A percentile compares a stretch with the other conserved stretches of the same genome.
Evolutionary conservation across 805 yeast genomes (phyloP).

Genomic region (Saccharomycopsis schoenii): DNA sequence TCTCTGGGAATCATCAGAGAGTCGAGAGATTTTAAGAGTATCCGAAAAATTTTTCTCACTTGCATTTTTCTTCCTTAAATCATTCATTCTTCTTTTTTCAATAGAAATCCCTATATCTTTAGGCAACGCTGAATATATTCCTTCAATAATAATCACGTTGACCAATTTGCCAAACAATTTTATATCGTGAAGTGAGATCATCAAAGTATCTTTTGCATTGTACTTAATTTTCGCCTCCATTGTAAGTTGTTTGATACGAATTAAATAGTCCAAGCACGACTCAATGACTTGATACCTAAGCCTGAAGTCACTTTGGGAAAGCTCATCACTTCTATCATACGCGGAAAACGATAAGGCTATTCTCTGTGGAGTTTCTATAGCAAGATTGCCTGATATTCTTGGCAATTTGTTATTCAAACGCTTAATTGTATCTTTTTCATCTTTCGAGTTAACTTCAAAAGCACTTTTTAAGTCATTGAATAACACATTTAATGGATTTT

Average conservation of each 20-base stretch:
- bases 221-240: slow-evolving; percentile 20
- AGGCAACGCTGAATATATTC: slow-evolving; percentile 57
- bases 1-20: background rate
- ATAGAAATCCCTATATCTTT: slow-evolving; percentile 53
- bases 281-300: slow-evolving; percentile 26
- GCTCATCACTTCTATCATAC: background rate
- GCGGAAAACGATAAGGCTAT: background rate
- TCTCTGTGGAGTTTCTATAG: background rate
- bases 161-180: slow-evolving; percentile 57
- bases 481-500: slow-evolving; percentile 26
- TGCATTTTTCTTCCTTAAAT: slow-evolving; percentile 27
- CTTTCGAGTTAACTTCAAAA: background rate
- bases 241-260: slow-evolving; percentile 32
- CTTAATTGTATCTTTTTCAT: background rate
- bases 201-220: slow-evolving; percentile 31
- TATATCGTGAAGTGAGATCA: slow-evolving; percentile 80
- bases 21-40: background rate
- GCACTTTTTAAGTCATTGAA: slow-evolving; percentile 24
- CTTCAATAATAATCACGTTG: slow-evolving; percentile 56
- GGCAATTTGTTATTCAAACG: background rate
- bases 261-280: slow-evolving; percentile 29
- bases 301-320: background rate
- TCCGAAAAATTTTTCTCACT: slow-evolving; percentile 14
- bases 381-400: background rate
- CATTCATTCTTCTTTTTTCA: slow-evolving; percentile 46